Percentiles rank a stretch among this genome's conserved stretches.
phyloP scores from a whole-genome alignment of 2,329 filamentous ascomycete genomes.

The Aspergillus jensenii region DNA sequence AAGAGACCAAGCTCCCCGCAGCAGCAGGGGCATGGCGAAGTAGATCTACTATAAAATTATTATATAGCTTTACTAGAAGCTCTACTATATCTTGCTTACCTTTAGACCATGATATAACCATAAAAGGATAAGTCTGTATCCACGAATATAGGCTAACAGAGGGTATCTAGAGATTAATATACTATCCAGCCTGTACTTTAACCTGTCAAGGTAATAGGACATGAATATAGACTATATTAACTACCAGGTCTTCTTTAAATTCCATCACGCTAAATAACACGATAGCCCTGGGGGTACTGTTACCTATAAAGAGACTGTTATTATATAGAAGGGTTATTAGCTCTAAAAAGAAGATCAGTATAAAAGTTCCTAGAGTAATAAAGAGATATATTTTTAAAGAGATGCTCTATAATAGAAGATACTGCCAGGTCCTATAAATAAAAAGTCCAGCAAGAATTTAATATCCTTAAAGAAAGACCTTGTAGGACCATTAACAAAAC shows the following conservation, averaged over 20 bases:
- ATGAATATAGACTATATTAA: conserved; percentile 16
- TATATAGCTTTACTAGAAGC: conserved; percentile 30
- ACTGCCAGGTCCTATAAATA: neutral
- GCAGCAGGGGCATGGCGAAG: conserved; percentile 11
- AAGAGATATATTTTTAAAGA: neutral
- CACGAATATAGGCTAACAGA: conserved; percentile 24
- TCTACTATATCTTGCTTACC: conserved; percentile 27
- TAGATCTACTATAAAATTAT: conserved; percentile 29
- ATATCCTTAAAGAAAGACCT: too few relatives aligned
- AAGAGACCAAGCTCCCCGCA: conserved; percentile 17
- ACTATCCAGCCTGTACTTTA: conserved; percentile 26
- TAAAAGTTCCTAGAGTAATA: neutral
- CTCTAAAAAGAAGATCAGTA: neutral
- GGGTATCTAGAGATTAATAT: conserved; percentile 30
- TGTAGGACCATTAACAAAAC: too few relatives aligned
- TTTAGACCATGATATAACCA: conserved; percentile 27
- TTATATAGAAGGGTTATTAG: too few relatives aligned
- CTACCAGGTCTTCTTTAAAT: conserved; percentile 1
- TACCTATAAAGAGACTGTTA: conserved; percentile 23
- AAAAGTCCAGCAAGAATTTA: too few relatives aligned
- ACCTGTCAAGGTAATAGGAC: conserved; percentile 22
- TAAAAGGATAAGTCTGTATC: conserved; percentile 26
- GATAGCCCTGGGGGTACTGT: conserved; percentile 18
- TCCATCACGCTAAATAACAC: conserved; percentile 16
- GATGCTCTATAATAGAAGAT: neutral